A percentile compares a stretch with the other conserved stretches of the same genome.
phyloP scores from a whole-genome alignment of 768 basidiomycete species.

The Lactarius psammicola region DNA sequence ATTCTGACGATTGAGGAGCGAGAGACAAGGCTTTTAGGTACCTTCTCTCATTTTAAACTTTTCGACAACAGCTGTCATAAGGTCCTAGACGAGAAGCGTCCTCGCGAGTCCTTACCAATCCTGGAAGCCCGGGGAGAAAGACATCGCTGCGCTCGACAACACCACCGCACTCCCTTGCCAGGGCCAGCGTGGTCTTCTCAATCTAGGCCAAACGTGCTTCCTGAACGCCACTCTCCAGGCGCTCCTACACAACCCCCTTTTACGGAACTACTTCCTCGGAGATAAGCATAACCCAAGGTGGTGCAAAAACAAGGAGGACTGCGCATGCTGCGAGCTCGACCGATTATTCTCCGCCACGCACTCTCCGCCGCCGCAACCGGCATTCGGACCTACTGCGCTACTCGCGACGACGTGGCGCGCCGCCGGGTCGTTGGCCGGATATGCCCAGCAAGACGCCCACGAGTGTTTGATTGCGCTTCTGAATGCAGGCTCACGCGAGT shows the following conservation, averaged over 20 bases:
- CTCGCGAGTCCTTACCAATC: constrained; percentile 48
- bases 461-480: constrained; percentile 81
- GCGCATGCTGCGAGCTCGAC: constrained; percentile 95
- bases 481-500: constrained; percentile 82
- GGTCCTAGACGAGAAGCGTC: constrained; percentile 35
- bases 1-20: constrained; percentile 59
- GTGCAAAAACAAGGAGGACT: constrained; percentile 70
- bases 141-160: constrained; percentile 47
- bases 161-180: constrained; percentile 64
- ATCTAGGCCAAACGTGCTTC: constrained; percentile 93
- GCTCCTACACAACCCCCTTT: constrained; percentile 84
- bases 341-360: constrained; percentile 72
- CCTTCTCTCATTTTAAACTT: constrained; percentile 12
- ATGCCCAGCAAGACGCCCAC: constrained; percentile 94
- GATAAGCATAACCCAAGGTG: constrained; percentile 80
- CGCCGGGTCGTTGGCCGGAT: constrained; percentile 80
- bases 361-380: constrained; percentile 42
- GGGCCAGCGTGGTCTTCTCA: constrained; percentile 80
- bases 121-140: constrained; percentile 48
- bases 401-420: constrained; percentile 80
- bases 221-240: constrained; percentile 89
- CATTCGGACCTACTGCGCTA: constrained; percentile 81
- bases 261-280: constrained; percentile 85
- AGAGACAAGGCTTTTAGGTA: constrained; percentile 59
- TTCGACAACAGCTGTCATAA: constrained; percentile 31